Conservation (phyloP, 169 alveolate species). For the Blepharisma undulans region DNA sequence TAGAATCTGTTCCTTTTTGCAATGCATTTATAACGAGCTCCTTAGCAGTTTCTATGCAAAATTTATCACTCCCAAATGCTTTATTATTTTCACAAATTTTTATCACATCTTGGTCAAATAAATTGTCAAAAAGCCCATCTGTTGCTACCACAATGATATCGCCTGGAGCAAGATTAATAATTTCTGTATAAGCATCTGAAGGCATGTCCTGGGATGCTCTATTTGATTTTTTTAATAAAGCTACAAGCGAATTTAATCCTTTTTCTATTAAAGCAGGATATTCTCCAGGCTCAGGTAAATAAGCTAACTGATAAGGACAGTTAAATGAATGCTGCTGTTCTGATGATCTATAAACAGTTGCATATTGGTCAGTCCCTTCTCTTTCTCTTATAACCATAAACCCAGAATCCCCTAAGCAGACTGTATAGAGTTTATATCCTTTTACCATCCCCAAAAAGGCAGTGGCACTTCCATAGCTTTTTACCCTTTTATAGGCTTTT, state of each 20-base stretch:
- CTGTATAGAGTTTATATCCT: not conserved
- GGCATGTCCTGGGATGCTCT: constrained; percentile 27
- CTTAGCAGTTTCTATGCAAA: constrained; percentile 15
- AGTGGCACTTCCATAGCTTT: constrained; percentile 32
- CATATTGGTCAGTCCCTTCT: constrained; percentile 1
- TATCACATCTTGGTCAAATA: constrained; percentile 65
- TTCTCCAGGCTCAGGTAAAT: constrained; percentile 29
- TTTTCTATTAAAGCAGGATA: not conserved
- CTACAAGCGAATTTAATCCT: constrained; percentile 14
- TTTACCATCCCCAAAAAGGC: not conserved
- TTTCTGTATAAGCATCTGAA: constrained; percentile 30
- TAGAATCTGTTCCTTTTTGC: constrained; percentile 23
- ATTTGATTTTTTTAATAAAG: constrained; percentile 10
- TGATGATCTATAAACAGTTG: constrained; percentile 10
- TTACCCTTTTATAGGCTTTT: constrained; percentile 7
- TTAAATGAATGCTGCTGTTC: constrained; percentile 56
- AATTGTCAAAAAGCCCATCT: constrained; percentile 78
- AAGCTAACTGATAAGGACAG: constrained; percentile 53
- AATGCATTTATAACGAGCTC: constrained; percentile 19
- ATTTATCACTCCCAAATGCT: not conserved
- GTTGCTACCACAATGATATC: constrained; percentile 71
- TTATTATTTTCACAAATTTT: not conserved
- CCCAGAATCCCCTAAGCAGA: constrained; percentile 35
- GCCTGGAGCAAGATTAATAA: constrained; percentile 49
- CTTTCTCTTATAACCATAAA: constrained; percentile 1